Percentiles rank a stretch among this genome's conserved stretches.
Conservation (phyloP, 768 basidiomycete genomes). For the Cystobasidium onofrii region DNA sequence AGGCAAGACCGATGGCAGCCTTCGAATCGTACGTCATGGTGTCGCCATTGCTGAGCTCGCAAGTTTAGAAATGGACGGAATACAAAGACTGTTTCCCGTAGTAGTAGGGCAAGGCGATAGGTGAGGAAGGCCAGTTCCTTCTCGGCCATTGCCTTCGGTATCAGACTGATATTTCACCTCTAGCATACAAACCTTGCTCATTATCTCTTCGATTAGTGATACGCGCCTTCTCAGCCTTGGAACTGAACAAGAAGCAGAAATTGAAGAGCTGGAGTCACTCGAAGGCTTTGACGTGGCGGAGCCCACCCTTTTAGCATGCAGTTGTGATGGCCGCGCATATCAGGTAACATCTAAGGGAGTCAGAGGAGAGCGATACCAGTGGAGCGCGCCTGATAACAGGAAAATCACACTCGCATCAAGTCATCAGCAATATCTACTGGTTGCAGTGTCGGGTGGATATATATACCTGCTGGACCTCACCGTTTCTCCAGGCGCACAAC, state of each 20-base stretch:
- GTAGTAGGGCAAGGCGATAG: not conserved
- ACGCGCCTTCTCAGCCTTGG: conserved; percentile 33
- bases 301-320: conserved; percentile 61
- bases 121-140: not conserved
- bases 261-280: conserved; percentile 48
- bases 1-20: conserved; percentile 62
- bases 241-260: conserved; percentile 19
- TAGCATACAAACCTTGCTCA: conserved; percentile 30
- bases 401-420: conserved; percentile 36
- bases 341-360: conserved; percentile 63
- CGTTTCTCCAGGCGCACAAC: conserved; percentile 37
- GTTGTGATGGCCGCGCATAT: conserved; percentile 56
- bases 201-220: conserved; percentile 34
- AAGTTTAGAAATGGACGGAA: conserved; percentile 52
- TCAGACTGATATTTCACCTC: not conserved
- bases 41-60: conserved; percentile 67
- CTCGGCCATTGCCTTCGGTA: not conserved
- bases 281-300: conserved; percentile 51
- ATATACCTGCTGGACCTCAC: conserved; percentile 53
- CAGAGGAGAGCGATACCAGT: conserved; percentile 45
- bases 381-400: conserved; percentile 22
- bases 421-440: conserved; percentile 24
- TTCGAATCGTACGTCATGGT: conserved; percentile 70
- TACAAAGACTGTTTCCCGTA: conserved; percentile 56
- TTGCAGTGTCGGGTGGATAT: conserved; percentile 39